Base-by-base conservation (phyloP, 2,329 filamentous ascomycete species). In the Aspergillus sp. region DNA sequence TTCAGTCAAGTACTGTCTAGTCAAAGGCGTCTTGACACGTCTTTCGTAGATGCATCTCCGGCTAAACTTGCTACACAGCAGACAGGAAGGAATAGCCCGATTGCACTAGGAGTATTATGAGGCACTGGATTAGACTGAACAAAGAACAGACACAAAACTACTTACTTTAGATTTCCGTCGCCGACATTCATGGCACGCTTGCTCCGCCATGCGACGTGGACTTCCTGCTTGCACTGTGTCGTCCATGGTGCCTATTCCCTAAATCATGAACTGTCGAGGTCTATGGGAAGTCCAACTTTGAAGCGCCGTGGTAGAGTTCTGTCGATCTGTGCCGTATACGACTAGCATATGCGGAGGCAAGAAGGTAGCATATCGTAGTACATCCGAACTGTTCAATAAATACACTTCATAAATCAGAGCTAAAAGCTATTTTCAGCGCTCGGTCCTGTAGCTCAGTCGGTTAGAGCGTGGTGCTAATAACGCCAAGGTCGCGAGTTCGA, bases 31-130 rank as follows among this genome's bases (percentile, higher is more conserved):
- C 40, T 68, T 64, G n/a, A 65, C 64, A 43, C 73, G 68, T 51
- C 70, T 73, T 52, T 76, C 73, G 47, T 76, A 76, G 5, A 74
- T 58, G 49, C 73, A 76, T 49, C 72, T 68, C 9, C 73, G 60
- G 38, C 68, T 63, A 52, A 73, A 72, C 47, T 68, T 69, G 42
- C 65, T 55, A 52, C 72, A 76, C 10, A 68, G 55, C 35, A 62
- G 60, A 49, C 69, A 72, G 3, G 59, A 66, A 7, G 69, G 69
- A 29, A 70, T 57, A 3, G 57, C 58, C 35, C 61, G 58, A 46
- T 71, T 64, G 51, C 69, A 71, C 40, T 66, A 61, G 8, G 36
- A 19, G 19, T 42, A 8, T 6, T 29, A 29, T 44, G 34, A n/a
- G 30, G 10, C 40, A 40, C 30, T 45, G 27, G n/a, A 4, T 10